phyloP scores from a whole-genome alignment of 2,329 filamentous ascomycete species.

The Cordyceps militaris region DNA sequence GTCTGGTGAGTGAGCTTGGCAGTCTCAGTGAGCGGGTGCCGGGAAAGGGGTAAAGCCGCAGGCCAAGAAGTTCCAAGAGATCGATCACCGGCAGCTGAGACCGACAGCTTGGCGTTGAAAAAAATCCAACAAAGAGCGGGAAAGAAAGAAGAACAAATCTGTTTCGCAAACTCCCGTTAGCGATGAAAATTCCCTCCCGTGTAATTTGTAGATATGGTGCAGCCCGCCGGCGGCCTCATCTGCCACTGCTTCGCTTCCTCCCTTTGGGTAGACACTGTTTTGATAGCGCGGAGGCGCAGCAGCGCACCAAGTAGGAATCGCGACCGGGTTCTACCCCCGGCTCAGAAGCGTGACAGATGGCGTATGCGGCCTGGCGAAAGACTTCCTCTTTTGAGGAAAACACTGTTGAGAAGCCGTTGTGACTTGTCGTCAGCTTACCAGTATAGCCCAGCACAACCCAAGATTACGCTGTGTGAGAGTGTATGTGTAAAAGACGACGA shows the following conservation, averaged over 20 bases:
- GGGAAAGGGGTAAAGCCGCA: neutral
- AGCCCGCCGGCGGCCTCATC: conserved; percentile 1
- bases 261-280: neutral
- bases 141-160: neutral
- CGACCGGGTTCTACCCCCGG: neutral
- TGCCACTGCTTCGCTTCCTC: neutral
- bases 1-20: neutral
- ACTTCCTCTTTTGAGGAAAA: conserved; percentile 8
- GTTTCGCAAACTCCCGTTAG: neutral
- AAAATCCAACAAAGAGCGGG: neutral
- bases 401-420: neutral
- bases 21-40: neutral
- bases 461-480: neutral
- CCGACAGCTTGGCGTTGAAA: neutral
- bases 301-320: neutral
- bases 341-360: neutral
- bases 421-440: neutral
- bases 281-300: conserved; percentile 6
- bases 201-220: neutral
- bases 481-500: no score
- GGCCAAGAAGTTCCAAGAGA: conserved; percentile 11
- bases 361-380: neutral
- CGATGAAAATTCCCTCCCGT: neutral
- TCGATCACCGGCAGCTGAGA: neutral
- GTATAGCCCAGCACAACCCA: neutral